Base-by-base conservation (phyloP, 192 early-diverging fungal genomes). In the Phycomyces nitens region DNA sequence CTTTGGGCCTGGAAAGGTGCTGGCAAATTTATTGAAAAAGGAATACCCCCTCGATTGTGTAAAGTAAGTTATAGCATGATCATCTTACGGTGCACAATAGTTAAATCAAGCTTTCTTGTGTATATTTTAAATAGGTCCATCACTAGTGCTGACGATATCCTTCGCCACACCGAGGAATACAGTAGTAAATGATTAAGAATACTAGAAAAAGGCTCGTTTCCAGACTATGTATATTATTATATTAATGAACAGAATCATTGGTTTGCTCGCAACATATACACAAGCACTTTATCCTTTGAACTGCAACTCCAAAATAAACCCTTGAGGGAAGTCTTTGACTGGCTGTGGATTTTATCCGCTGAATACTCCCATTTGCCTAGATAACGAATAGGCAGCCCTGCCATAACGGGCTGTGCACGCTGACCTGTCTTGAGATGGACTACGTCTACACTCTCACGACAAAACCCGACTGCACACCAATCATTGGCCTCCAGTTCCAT, bases 21-120 rank as follows among this genome's bases (percentile, higher is more conserved):
- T 98, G 51, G 89, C 92, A 22, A 98, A 96, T 77, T 72, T 98
- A 49, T 75, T 93, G 16, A 84, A 84, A 71, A 93, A 93, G 66
- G 94, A 96, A 71, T 95, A 85, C 68, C 88, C 91, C 1, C 65
- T 82, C 52, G 90, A 90, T 71, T 82, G 78, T 58, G 80, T 91
- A 9, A 81, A 82, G 65, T 80, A 78, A 47, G 80, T 85, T 2
- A 43, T 68, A 1, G 66, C 66, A 15, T 64, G 59, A 5, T 70
- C 52, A 16, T 68, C 61, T 54, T 62, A 75, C 22, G 18, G n/a
- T 43, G 21, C 29, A 53, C 53, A 18, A 10, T 23, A 4, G 27
- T 49, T 3, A 27, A 47, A 38, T 29, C 41, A 23, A 57, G 3
- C 26, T 5, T 57, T 43, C 22, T 43, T 26, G 12, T 20, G 16